Percentiles rank a stretch among this genome's conserved stretches.
Evolutionary conservation across 495 filamentous ascomycete genomes (phyloP).

Genomic region (Penicillium lividum): DNA sequence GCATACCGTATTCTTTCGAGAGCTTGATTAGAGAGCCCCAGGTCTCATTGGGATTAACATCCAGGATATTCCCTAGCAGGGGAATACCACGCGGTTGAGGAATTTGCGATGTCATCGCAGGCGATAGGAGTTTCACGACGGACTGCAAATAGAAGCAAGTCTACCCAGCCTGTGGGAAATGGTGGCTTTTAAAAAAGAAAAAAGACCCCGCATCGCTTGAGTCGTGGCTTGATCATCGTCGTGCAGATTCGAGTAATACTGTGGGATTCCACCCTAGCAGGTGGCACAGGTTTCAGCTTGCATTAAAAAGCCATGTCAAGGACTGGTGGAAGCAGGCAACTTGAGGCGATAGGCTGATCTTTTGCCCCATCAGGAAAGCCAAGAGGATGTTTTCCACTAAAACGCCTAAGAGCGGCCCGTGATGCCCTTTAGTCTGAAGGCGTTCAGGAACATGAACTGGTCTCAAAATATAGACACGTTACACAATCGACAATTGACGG

Average conservation of each 20-base stretch:
- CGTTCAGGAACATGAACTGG: background rate
- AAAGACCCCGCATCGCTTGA: background rate
- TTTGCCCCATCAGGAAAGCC: background rate
- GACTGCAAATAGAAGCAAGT: background rate
- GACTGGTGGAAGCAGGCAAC: background rate
- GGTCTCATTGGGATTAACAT: conserved; percentile 61
- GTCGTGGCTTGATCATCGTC: background rate
- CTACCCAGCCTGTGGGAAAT: background rate
- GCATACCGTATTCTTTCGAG: conserved; percentile 62
- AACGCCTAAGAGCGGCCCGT: background rate
- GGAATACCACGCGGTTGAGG: conserved; percentile 68
- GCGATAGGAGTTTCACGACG: background rate
- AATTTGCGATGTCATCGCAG: conserved; percentile 48
- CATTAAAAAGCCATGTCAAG: background rate
- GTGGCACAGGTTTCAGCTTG: background rate
- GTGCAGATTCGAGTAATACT: background rate
- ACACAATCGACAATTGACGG: background rate
- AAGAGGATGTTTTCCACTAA: background rate
- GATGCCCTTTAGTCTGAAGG: background rate
- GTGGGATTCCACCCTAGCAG: background rate
- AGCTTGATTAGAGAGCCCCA: conserved; percentile 63
- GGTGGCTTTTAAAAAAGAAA: background rate
- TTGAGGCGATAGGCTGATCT: background rate
- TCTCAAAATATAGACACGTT: background rate
- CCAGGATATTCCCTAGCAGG: conserved; percentile 66